A percentile compares a stretch with the other conserved stretches of the same genome.
These are phyloP conservation scores for Annulohypoxylon stygium DNA, from an alignment of 495 filamentous ascomycete species.

Conservation along the genomic window DNA sequence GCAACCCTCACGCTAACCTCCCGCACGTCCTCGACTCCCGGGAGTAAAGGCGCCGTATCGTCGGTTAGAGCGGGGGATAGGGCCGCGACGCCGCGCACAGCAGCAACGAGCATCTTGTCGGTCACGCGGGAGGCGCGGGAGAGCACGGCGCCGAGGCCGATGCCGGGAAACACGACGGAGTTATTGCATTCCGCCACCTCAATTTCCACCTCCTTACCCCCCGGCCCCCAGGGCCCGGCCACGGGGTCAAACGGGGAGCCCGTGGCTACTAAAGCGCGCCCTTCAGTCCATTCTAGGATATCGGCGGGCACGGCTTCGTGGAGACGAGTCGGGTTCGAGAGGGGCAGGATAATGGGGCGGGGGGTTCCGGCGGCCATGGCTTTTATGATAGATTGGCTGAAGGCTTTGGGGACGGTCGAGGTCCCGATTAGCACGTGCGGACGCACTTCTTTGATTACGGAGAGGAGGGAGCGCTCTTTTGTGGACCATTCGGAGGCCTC, in stretches of 20 bases:
- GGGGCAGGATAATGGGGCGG: slow-evolving; percentile 83
- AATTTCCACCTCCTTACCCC: slow-evolving; percentile 68
- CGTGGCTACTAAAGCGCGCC: slow-evolving; percentile 84
- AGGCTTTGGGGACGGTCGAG: slow-evolving; percentile 83
- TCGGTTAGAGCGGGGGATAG: slow-evolving; percentile 73
- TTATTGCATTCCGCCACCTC: slow-evolving; percentile 93
- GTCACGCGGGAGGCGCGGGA: slow-evolving; percentile 71
- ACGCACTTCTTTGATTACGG: slow-evolving; percentile 77
- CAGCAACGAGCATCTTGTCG: slow-evolving; percentile 85
- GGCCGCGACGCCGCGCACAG: slow-evolving; percentile 77
- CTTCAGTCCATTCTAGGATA: slow-evolving; percentile 81
- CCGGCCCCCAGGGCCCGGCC: slow-evolving; percentile 65
- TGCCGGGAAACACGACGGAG: slow-evolving; percentile 86
- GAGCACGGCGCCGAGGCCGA: slow-evolving; percentile 84
- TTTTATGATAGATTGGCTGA: slow-evolving; percentile 78
- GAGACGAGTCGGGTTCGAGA: slow-evolving; percentile 87
- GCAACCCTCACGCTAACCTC: slow-evolving; percentile 84
- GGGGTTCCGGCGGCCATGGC: slow-evolving; percentile 86
- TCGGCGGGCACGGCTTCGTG: slow-evolving; percentile 88
- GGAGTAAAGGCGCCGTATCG: slow-evolving; percentile 70
- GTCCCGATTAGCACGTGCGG: slow-evolving; percentile 88
- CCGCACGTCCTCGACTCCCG: slow-evolving; percentile 80
- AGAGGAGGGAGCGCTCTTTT: slow-evolving; percentile 70
- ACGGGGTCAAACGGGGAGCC: slow-evolving; percentile 88
- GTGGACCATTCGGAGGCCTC: slow-evolving; percentile 73